Evolutionary conservation across 1,139 yeast genomes (phyloP).

Genomic region (Geotrichum bryndzae): DNA sequence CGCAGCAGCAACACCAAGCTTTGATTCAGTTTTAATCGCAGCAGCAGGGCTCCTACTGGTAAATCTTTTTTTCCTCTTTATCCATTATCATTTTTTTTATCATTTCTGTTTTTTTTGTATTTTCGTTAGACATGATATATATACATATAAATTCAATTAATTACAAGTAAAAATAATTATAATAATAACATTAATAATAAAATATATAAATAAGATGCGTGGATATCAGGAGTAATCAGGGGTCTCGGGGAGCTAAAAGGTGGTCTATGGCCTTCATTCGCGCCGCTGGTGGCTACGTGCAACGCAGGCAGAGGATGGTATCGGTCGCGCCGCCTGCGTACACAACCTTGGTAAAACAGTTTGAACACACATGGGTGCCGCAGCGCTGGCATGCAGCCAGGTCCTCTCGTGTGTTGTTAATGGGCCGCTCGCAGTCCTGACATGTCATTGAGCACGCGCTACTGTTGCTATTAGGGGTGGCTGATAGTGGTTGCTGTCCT

Average conservation of each 20-base stretch:
- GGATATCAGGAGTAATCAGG: not conserved
- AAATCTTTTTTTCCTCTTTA: not conserved
- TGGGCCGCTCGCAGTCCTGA: not conserved
- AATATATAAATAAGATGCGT: not conserved
- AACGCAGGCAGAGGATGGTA: not conserved
- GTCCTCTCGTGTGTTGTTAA: not conserved
- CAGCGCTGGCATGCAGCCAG: not conserved
- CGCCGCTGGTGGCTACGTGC: not conserved
- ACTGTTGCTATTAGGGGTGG: not conserved
- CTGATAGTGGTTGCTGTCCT: not conserved
- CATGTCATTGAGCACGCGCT: not conserved
- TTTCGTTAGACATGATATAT: not conserved
- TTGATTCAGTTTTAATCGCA: not conserved
- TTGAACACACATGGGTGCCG: not conserved
- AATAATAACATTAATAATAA: not conserved
- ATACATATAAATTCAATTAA: not conserved
- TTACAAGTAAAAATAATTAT: not conserved
- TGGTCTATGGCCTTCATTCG: not conserved
- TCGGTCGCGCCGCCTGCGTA: not conserved
- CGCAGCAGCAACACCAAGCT: not conserved
- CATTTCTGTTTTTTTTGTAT: not conserved
- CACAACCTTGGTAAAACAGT: not conserved
- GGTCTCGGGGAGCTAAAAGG: not conserved
- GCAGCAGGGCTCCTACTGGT: not conserved
- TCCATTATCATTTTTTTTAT: not conserved